Base-by-base conservation (phyloP, 2,329 filamentous ascomycete species). In the Phoma herbarum region DNA sequence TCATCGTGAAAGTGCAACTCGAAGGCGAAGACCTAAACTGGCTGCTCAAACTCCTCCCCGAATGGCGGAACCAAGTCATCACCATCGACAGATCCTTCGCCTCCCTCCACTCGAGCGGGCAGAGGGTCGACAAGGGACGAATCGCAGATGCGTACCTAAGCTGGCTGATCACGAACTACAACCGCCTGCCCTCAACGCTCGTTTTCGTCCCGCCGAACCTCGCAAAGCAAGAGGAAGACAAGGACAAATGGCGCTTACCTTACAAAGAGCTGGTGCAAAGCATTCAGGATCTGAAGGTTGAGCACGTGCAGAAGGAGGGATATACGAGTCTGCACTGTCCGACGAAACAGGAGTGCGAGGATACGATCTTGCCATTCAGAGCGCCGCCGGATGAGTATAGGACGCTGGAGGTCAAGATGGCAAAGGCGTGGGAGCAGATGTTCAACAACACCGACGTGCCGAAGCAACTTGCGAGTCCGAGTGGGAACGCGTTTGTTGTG, bases 21-120 rank as follows among this genome's bases (percentile, higher is more conserved):
- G 47, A 58, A 11, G 50, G 52, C 14, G 64, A 70, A 28, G 64
- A 68, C 28, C 52, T 62, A 0, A 57, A 48, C n/a, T 70, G 65
- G 65, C 52, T 63, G 5, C 45, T 60, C 12, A 31, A 37, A 6
- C 22, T 63, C 5, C 53, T 50, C 20, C 61, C 64, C 1, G 18
- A n/a, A 2, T 83, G 75, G 50, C 73, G 82, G 80, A 69, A 72
- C 70, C 57, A 80, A 78, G 81, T 64, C 72, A 74, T 41, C 68
- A 71, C 51, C 63, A 44, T 69, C 16, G 44, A 61, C 41, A 18
- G 41, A 2, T 49, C 51, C 4, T 69, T 69, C 39, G 51, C 63
- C 10, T 44, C 57, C 3, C 47, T 64, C 12, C 57, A 66, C 35
- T 42, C 37, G 4, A 31, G 50, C 49, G 59, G 31, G 2, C 22